Conservation (phyloP, 2,329 filamentous ascomycete species). For the Microascus cirrosus region DNA sequence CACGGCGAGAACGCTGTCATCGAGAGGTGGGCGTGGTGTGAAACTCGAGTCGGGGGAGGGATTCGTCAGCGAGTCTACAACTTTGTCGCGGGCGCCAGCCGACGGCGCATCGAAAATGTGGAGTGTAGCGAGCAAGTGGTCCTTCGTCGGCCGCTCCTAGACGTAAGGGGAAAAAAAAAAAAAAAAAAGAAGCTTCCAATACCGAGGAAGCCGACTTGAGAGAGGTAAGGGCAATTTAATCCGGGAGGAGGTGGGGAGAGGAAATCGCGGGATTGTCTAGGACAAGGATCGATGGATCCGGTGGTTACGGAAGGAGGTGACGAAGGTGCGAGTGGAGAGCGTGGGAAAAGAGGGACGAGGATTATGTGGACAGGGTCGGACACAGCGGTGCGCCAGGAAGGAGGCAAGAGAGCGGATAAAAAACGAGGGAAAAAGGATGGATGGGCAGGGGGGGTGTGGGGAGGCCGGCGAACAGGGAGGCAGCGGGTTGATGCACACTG, state of each 20-base stretch:
- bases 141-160: neutral
- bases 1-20: neutral
- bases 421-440: neutral
- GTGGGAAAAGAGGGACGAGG: constrained; percentile 1
- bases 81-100: neutral
- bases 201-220: neutral
- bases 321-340: neutral
- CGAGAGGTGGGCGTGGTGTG: neutral
- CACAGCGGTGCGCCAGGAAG: neutral
- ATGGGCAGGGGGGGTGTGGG: neutral
- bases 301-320: neutral
- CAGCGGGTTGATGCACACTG: neutral
- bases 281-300: neutral
- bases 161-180: too few relatives aligned
- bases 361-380: constrained; percentile 2
- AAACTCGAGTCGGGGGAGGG: neutral
- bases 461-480: neutral
- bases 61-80: constrained; percentile 1
- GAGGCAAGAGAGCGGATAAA: constrained; percentile 3
- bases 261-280: neutral
- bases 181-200: neutral
- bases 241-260: neutral
- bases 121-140: neutral
- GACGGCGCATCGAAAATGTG: neutral
- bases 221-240: neutral